A percentile compares a stretch with the other conserved stretches of the same genome.
Evolutionary conservation across 805 yeast genomes (phyloP).

Genomic region (Tetrapisispora arboricola): DNA sequence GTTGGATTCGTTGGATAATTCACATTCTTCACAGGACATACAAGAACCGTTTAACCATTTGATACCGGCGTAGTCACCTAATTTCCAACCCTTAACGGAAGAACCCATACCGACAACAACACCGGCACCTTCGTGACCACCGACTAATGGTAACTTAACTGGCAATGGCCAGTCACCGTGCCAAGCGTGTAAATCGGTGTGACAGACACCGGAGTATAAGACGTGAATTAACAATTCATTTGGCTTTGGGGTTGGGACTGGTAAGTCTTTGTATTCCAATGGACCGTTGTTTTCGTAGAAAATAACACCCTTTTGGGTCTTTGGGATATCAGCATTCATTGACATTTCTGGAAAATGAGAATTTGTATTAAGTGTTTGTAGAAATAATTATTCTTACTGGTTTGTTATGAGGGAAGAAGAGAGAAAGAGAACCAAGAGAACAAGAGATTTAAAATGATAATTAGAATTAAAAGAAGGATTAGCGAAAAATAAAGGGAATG

Average conservation of each 20-base stretch:
- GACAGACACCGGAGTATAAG: constrained; percentile 67
- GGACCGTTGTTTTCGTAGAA: constrained; percentile 37
- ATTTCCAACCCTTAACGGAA: constrained; percentile 46
- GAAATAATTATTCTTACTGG: constrained; percentile 4
- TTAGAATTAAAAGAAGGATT: background rate
- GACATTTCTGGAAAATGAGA: constrained; percentile 15
- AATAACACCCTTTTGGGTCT: constrained; percentile 41
- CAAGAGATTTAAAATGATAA: background rate
- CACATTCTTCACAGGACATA: constrained; percentile 54
- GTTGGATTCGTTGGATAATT: constrained; percentile 48
- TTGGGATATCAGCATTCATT: constrained; percentile 33
- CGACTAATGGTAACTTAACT: constrained; percentile 50
- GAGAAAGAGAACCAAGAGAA: background rate
- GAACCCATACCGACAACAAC: constrained; percentile 55
- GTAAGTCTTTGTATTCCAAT: constrained; percentile 40
- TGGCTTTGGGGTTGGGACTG: constrained; percentile 52
- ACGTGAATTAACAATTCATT: constrained; percentile 56
- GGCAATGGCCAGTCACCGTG: constrained; percentile 62
- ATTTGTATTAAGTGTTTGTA: constrained; percentile 2
- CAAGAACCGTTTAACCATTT: constrained; percentile 65
- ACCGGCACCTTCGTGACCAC: constrained; percentile 72
- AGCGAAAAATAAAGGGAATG: background rate
- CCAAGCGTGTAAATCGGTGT: constrained; percentile 69
- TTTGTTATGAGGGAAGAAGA: constrained; percentile 1
- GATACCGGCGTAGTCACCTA: constrained; percentile 59